phyloP scores from a whole-genome alignment of 352 stramenopile genomes.

The Phytophthora macrochlamydospora region DNA sequence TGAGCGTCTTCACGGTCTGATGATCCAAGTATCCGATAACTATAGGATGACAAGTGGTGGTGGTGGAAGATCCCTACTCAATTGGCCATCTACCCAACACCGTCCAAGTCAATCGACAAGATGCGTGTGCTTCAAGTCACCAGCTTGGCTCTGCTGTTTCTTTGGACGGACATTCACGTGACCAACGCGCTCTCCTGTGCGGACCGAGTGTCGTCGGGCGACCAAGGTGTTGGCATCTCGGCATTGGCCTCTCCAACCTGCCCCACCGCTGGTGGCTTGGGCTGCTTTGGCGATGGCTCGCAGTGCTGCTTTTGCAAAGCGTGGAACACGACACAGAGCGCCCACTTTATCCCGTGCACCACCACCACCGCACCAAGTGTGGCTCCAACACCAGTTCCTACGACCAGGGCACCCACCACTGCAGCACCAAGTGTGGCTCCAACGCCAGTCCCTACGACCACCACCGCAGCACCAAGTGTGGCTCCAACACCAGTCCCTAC shows the following conservation, averaged over 20 bases:
- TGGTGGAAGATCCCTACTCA: slow-evolving; percentile 5
- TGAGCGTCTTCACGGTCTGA: slow-evolving; percentile 28
- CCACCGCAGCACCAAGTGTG: neutral
- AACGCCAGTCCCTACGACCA: slow-evolving; percentile 11
- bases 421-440: slow-evolving; percentile 9
- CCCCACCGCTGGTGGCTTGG: slow-evolving; percentile 28
- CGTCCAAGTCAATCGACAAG: slow-evolving; percentile 4
- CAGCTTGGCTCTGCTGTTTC: slow-evolving; percentile 25
- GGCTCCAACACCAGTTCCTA: slow-evolving; percentile 6
- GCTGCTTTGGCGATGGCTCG: slow-evolving; percentile 29
- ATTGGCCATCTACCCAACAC: slow-evolving; percentile 8
- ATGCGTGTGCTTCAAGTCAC: slow-evolving; percentile 31
- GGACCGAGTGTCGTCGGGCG: slow-evolving; percentile 30
- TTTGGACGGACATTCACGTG: slow-evolving; percentile 23
- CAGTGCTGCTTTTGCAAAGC: slow-evolving; percentile 37
- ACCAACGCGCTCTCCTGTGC: slow-evolving; percentile 25
- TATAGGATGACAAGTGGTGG: slow-evolving; percentile 14
- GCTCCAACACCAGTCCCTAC: slow-evolving; percentile 9
- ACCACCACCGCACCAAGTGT: slow-evolving; percentile 2
- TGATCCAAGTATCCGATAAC: slow-evolving; percentile 22
- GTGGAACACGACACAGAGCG: slow-evolving; percentile 26
- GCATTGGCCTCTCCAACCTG: slow-evolving; percentile 27
- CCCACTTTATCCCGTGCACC: slow-evolving; percentile 27
- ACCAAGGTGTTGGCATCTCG: slow-evolving; percentile 42
- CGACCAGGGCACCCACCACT: neutral